Evolutionary conservation across 116 monocot genomes (phyloP), one percentile per base, ranked within the genome.

Genomic region (Trichopus zeylanicus): DNA sequence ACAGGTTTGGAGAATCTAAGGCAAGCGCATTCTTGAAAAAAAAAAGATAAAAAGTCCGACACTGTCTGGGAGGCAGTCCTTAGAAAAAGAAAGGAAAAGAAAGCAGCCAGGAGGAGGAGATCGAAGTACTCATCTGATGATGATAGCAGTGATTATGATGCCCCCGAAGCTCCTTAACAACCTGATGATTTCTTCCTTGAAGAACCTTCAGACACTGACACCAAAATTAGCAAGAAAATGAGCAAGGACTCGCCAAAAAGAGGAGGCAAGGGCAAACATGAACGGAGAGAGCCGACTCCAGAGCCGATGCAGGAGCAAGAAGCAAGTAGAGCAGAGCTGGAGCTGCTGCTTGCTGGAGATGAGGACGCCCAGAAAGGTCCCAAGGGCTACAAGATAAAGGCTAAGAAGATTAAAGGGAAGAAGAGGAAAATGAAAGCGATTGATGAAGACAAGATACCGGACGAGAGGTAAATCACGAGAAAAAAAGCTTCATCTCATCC

Each of bases 171-270:
- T 60, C 23, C 55, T 0, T 59, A 75, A 3, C 55, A 84, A n/a
- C 60, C 61, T 47, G 97, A 97, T 78, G 91, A 97, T 82, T 91
- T 97, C 91, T 97, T 90, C 54, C 54, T 56, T 31, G 91, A 90
- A 59, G 86, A 86, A 62, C 35, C 59, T 0, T 52, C 20, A 0
- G 70, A 66, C 29, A 26, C 48, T 52, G 67, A 80, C 38, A 12
- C 1, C 1, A 51, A 66, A 25, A 57, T 9, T 25, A 48, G n/a
- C n/a, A 64, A 51, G 25, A 60, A 58, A 18, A 29, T 7, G 9
- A 19, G 52, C 11, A 65, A 55, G 9, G 65, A 60, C 27, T 28
- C 24, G 16, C 59, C 56, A 52, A 65, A 72, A 60, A 38, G 6
- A 71, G 84, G 29, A 28, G 56, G 42, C 3, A 65, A 64, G 74